A percentile compares a stretch with the other conserved stretches of the same genome.
Conservation (phyloP, 352 stramenopile species). For the Pythium utonaiense region DNA sequence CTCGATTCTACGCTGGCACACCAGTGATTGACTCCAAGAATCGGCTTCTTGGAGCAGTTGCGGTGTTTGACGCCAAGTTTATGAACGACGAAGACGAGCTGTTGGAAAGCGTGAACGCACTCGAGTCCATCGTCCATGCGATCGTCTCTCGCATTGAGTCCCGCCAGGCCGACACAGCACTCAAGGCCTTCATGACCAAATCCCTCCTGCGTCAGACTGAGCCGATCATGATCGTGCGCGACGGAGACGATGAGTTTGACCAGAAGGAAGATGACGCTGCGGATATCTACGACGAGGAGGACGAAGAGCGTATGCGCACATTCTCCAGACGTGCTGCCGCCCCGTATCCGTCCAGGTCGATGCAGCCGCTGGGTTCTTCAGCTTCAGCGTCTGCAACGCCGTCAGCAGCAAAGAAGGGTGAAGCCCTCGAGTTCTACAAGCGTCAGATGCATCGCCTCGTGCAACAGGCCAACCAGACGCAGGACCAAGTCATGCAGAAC, state of each 20-base stretch:
- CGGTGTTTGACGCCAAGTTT: slow-evolving; percentile 56
- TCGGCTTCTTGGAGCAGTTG: slow-evolving; percentile 52
- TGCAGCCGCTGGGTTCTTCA: slow-evolving; percentile 1
- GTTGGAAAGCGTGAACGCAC: slow-evolving; percentile 29
- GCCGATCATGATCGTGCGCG: slow-evolving; percentile 15
- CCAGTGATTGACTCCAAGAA: slow-evolving; percentile 45
- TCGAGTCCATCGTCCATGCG: slow-evolving; percentile 36
- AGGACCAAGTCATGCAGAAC: slow-evolving; percentile 60
- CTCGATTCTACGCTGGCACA: slow-evolving; percentile 68
- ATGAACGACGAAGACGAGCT: slow-evolving; percentile 38
- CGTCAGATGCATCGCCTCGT: slow-evolving; percentile 70
- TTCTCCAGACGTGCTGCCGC: neutral
- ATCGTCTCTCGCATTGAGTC: slow-evolving; percentile 39
- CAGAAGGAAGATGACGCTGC: slow-evolving; percentile 23
- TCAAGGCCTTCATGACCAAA: slow-evolving; percentile 49
- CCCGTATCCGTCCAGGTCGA: neutral
- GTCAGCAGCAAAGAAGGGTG: slow-evolving; percentile 5
- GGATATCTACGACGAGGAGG: neutral
- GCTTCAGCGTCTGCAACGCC: neutral
- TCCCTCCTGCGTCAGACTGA: slow-evolving; percentile 52
- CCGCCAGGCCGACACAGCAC: slow-evolving; percentile 40
- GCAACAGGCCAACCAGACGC: slow-evolving; percentile 60
- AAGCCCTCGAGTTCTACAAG: slow-evolving; percentile 48
- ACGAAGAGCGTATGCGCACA: slow-evolving; percentile 10
- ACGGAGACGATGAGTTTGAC: slow-evolving; percentile 1